Percentiles rank a stretch among this genome's conserved stretches.
phyloP scores from a whole-genome alignment of 2,329 filamentous ascomycete species.

The Aureobasidium leucospermi region DNA sequence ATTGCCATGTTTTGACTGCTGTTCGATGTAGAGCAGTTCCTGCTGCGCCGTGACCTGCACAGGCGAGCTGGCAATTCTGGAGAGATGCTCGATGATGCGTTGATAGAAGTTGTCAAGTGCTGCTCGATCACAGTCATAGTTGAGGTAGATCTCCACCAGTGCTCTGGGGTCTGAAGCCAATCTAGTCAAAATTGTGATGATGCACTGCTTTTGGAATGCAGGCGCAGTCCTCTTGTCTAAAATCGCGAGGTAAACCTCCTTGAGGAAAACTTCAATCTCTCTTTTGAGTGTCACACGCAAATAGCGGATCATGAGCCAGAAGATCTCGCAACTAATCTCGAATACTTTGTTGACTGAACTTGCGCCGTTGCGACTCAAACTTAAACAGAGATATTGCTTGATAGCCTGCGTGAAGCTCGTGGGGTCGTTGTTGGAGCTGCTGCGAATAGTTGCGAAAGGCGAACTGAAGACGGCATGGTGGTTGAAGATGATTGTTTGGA shows the following conservation, averaged over 20 bases:
- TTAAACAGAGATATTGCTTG: constrained; percentile 94
- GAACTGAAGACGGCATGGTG: constrained; percentile 87
- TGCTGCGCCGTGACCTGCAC: constrained; percentile 68
- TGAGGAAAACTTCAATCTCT: constrained; percentile 95
- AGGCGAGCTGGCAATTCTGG: constrained; percentile 73
- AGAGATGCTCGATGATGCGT: constrained; percentile 84
- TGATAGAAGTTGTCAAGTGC: constrained; percentile 96
- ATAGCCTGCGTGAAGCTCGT: constrained; percentile 90
- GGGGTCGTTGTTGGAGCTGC: constrained; percentile 78
- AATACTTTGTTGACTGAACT: constrained; percentile 90
- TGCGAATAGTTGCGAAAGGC: constrained; percentile 83
- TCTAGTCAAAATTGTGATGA: constrained; percentile 76
- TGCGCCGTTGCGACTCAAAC: constrained; percentile 87
- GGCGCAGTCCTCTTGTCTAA: constrained; percentile 82
- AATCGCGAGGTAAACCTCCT: constrained; percentile 92
- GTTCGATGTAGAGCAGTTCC: constrained; percentile 81
- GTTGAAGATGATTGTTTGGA: constrained; percentile 92
- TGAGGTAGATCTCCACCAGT: constrained; percentile 90
- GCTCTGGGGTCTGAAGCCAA: constrained; percentile 80
- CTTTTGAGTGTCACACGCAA: constrained; percentile 95
- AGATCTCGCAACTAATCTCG: constrained; percentile 93
- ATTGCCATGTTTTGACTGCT: constrained; percentile 50
- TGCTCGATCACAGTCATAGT: constrained; percentile 94
- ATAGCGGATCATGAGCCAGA: constrained; percentile 93
- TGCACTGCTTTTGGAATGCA: constrained; percentile 83